Base-by-base conservation (phyloP, 495 filamentous ascomycete species). In the Trichocladium antarcticum region DNA sequence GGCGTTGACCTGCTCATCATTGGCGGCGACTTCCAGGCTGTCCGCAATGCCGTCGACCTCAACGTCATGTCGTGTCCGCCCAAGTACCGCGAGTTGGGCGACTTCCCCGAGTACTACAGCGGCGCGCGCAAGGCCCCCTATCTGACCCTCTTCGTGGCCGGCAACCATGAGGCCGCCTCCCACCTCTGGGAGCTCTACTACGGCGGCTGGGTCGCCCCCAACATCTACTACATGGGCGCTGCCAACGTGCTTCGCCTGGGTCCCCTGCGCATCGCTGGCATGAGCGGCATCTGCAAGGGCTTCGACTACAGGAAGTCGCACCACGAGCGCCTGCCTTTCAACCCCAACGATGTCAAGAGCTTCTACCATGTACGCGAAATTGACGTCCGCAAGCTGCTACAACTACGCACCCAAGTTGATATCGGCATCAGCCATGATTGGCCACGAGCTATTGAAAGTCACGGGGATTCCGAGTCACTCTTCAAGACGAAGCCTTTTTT, bases 201-300 rank as follows among this genome's bases (percentile, higher is more conserved):
- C 62, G 92, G 92, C 35, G 92, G 92, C 32, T 98, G 92, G 92
- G 92, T 87, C 1, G 90, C 90, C 1, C 89, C 85, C 15, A 95
- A 90, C 45, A 98, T 98, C 43, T 98, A 93, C 71, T 98, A 94
- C 69, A 65, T 97, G 56, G 92, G 92, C 36, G 88, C 89, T 11
- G 85, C 92, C 21, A 93, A 89, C 56, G 81, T 96, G 8, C 57
- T 98, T 6, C 81, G 83, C 14, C 74, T 87, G 41, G 89, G 89
- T 3, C 79, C 83, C 2, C 65, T 97, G 16, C 82, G 92, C 3
- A 94, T 98, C 50, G 84, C 85, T n/a, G 89, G 81, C 0, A 71
- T 97, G 67, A 87, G 84, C 19, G 93, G 92, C 5, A 98, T 97
- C 49, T 96, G 87, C 82, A 94, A 94, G 59, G 78, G 76, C 1